Evolutionary conservation across 495 filamentous ascomycete species (phyloP).

Genomic region (Trichoderma gamsii): DNA sequence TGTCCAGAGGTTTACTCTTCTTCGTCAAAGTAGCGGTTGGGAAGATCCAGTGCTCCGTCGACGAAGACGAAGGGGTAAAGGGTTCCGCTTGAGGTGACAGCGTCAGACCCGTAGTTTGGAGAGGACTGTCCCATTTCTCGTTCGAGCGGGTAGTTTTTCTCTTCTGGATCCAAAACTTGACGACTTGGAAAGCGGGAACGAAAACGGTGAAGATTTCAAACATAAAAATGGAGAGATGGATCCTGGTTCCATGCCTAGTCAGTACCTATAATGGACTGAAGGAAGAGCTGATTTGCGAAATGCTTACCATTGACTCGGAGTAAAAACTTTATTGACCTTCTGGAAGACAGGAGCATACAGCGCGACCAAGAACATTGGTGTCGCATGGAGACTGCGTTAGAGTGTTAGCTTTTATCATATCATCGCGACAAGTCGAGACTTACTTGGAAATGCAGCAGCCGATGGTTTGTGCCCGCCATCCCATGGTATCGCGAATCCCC

Average conservation of each 20-base stretch:
- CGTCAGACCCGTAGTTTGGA: not conserved
- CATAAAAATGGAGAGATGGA: constrained; percentile 32
- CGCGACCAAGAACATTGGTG: constrained; percentile 51
- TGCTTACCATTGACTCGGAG: constrained; percentile 42
- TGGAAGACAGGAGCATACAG: constrained; percentile 47
- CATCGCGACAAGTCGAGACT: constrained; percentile 14
- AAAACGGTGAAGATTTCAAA: constrained; percentile 47
- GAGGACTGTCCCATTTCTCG: constrained; percentile 25
- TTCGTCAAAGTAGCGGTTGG: constrained; percentile 7
- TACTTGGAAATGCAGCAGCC: constrained; percentile 45
- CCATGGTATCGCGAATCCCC: constrained; percentile 51
- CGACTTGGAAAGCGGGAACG: constrained; percentile 36
- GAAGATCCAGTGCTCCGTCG: not conserved
- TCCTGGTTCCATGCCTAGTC: constrained; percentile 17
- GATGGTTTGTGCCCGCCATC: constrained; percentile 55
- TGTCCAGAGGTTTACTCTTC: constrained; percentile 30
- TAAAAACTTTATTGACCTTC: constrained; percentile 44
- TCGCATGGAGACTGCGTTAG: constrained; percentile 45
- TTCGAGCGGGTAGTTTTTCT: constrained; percentile 25
- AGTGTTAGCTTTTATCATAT: constrained; percentile 15
- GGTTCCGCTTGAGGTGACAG: not conserved
- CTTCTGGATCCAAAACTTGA: constrained; percentile 22
- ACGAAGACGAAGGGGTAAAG: not conserved
- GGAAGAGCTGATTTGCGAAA: not conserved
- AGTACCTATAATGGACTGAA: constrained; percentile 3